These are phyloP conservation scores for Suillus occidentalis DNA, from an alignment of 768 basidiomycete species.

Conservation along the genomic window DNA sequence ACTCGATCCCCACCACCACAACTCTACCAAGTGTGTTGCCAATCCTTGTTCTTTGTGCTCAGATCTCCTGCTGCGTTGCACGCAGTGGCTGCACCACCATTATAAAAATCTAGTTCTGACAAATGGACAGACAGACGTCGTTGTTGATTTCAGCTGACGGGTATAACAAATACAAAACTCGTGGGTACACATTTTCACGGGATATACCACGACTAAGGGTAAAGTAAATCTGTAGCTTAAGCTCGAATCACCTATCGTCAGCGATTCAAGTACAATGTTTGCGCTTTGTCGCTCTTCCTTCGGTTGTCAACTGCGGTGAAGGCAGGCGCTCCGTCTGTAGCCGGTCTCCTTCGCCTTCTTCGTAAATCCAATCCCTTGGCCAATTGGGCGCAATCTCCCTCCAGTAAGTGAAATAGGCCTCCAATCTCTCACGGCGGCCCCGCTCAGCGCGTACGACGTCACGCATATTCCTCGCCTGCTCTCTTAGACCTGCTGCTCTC, in stretches of 20 bases:
- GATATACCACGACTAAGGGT: background rate
- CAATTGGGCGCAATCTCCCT: constrained; percentile 22
- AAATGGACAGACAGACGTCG: too few species aligned
- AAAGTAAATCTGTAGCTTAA: background rate
- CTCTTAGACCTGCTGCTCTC: constrained; percentile 18
- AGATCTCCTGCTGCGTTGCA: too few species aligned
- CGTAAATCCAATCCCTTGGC: constrained; percentile 26
- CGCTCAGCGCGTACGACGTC: constrained; percentile 23
- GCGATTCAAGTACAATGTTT: background rate
- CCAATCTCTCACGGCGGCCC: constrained; percentile 27
- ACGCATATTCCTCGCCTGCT: constrained; percentile 23
- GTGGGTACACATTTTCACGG: background rate
- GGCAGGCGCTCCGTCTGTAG: background rate
- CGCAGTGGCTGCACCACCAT: too few species aligned
- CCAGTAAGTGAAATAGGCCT: constrained; percentile 31
- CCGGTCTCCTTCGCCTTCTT: constrained; percentile 1
- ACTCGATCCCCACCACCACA: too few species aligned
- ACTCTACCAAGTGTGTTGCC: too few species aligned
- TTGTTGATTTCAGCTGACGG: background rate
- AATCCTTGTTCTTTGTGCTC: too few species aligned
- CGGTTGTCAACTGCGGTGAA: background rate
- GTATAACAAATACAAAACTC: background rate
- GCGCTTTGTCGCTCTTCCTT: background rate
- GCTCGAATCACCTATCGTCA: background rate
- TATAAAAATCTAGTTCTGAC: too few species aligned